These are phyloP conservation scores for Kluyveromyces aestuarii DNA, from an alignment of 805 yeast species.

Conservation along the genomic window DNA sequence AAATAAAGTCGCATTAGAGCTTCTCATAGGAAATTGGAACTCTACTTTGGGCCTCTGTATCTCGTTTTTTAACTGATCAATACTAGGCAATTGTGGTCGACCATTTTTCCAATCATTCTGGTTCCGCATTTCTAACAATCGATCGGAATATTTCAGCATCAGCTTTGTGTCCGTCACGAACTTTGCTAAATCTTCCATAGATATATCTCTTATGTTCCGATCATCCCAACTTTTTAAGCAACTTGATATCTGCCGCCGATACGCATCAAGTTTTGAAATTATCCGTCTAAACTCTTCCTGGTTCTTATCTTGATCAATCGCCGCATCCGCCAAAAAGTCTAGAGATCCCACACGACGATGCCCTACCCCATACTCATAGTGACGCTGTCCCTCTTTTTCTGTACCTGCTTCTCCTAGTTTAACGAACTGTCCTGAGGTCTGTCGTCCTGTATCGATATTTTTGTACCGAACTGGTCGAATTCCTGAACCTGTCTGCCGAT, in stretches of 20 bases:
- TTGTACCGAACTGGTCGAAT: not conserved
- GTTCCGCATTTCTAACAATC: constrained; percentile 1
- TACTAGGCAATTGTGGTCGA: constrained; percentile 1
- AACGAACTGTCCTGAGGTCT: not conserved
- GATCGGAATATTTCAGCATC: not conserved
- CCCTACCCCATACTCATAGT: not conserved
- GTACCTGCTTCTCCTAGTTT: not conserved
- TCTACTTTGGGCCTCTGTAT: not conserved
- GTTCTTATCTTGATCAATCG: constrained; percentile 1
- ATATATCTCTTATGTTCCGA: not conserved
- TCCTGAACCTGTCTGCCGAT: not conserved
- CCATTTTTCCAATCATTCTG: not conserved
- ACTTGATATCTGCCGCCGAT: not conserved
- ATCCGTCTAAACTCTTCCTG: constrained; percentile 1
- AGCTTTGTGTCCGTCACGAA: not conserved
- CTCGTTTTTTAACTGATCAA: constrained; percentile 1
- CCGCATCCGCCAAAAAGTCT: constrained; percentile 2
- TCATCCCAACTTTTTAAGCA: not conserved
- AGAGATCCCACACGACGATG: constrained; percentile 1
- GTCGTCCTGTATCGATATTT: not conserved
- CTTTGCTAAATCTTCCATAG: not conserved
- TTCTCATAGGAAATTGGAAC: constrained; percentile 1
- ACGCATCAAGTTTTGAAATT: not conserved
- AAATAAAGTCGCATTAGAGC: not conserved
- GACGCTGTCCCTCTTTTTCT: not conserved